These are phyloP conservation scores for Thielaviopsis musarum DNA, from an alignment of 2,329 filamentous ascomycete genomes.

Conservation along the genomic window DNA sequence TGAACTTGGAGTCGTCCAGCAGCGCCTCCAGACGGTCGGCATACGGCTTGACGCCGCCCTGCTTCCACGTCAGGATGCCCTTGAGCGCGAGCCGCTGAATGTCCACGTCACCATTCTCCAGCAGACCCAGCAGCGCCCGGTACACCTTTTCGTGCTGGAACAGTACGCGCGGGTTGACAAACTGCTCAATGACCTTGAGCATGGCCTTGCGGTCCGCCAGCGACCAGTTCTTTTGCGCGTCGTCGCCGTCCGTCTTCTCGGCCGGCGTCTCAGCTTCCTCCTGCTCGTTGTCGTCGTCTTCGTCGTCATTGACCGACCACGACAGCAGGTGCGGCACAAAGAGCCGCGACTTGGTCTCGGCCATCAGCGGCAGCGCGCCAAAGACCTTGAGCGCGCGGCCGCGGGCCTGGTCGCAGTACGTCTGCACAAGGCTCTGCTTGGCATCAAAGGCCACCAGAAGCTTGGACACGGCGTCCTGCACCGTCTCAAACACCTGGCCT, in stretches of 20 bases:
- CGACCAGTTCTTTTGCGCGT: conserved; percentile 41
- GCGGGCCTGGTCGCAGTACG: conserved; percentile 41
- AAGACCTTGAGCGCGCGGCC: conserved; percentile 69
- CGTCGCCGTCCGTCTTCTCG: conserved; percentile 17
- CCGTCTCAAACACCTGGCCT: conserved; percentile 32
- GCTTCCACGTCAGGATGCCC: conserved; percentile 79
- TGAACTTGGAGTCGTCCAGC: conserved; percentile 79
- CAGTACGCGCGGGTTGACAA: conserved; percentile 70
- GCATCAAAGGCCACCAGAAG: conserved; percentile 49
- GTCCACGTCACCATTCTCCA: conserved; percentile 79
- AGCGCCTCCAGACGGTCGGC: conserved; percentile 74
- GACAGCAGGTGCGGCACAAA: conserved; percentile 74
- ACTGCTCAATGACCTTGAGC: conserved; percentile 66
- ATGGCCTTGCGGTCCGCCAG: conserved; percentile 72
- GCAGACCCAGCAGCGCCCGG: conserved; percentile 51
- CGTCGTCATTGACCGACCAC: conserved; percentile 48
- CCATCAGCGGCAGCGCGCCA: conserved; percentile 53
- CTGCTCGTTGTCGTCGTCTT: too few relatives aligned
- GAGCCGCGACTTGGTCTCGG: conserved; percentile 70
- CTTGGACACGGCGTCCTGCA: conserved; percentile 35
- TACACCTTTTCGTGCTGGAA: conserved; percentile 66
- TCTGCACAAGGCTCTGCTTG: conserved; percentile 38
- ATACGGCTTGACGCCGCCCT: conserved; percentile 56
- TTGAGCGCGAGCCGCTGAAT: conserved; percentile 75
- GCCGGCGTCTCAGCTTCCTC: conserved; percentile 18